A percentile compares a stretch with the other conserved stretches of the same genome.
Conservation (phyloP, 805 yeast genomes). For the Candida stauntonica region DNA sequence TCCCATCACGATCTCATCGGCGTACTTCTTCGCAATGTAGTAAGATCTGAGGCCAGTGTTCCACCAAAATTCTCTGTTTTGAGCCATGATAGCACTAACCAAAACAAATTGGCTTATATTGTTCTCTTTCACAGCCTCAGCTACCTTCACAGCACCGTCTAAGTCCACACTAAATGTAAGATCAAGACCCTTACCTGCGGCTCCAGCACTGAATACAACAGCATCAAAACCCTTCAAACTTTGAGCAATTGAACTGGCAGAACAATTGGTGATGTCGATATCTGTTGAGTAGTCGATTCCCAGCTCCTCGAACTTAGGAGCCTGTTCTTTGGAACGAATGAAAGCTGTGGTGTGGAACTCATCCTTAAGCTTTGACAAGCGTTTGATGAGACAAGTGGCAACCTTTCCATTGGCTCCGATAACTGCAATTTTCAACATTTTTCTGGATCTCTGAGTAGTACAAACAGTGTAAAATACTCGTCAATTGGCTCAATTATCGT, state of each 20-base stretch:
- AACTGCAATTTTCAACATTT: constrained; percentile 36
- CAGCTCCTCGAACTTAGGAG: constrained; percentile 32
- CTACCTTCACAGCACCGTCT: constrained; percentile 54
- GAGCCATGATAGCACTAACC: constrained; percentile 54
- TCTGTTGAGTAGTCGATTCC: constrained; percentile 36
- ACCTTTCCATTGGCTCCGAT: constrained; percentile 63
- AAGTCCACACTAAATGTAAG: constrained; percentile 49
- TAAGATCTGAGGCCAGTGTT: constrained; percentile 39
- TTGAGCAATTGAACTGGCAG: no score
- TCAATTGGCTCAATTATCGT: no score
- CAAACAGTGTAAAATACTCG: no score
- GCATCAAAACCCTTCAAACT: constrained; percentile 46
- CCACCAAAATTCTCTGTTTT: constrained; percentile 44
- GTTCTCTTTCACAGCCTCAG: constrained; percentile 48
- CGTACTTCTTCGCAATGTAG: constrained; percentile 58
- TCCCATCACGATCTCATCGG: constrained; percentile 45
- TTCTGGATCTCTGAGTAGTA: not conserved
- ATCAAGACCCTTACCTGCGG: constrained; percentile 50
- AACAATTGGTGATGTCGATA: no score
- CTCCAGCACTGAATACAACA: constrained; percentile 59
- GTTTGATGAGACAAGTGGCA: constrained; percentile 43
- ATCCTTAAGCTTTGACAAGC: constrained; percentile 27
- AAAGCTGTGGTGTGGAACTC: constrained; percentile 39
- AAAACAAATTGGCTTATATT: constrained; percentile 43
- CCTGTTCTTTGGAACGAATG: constrained; percentile 45